Base-by-base conservation (phyloP, 176 grass and related monocot species). In the Cenchrus americanus region DNA sequence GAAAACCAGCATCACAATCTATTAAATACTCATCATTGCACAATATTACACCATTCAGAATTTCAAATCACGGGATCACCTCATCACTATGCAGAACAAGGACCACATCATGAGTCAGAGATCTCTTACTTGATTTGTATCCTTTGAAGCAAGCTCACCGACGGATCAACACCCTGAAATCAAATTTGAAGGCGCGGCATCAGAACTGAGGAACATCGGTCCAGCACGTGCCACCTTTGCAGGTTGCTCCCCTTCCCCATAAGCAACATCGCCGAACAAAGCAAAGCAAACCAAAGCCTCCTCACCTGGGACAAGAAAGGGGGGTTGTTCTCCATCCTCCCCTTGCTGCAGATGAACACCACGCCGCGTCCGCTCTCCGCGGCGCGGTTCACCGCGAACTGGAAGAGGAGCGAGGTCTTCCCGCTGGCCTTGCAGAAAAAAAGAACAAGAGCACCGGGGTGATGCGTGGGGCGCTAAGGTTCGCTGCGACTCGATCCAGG, bases 341-440 rank as follows among this genome's bases (percentile, higher is more conserved):
- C 76, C 83, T 92, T 90, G 79, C 85, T 89, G 87, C 93, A 98
- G 50, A 98, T 94, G 87, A 98, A 98, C 46, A 98, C 96, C 52
- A 92, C 93, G n/a, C 87, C 17, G 5, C 89, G 85, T 30, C 70
- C 80, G 32, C 85, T 92, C 83, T 93, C 85, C 73, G 9, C 58
- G 66, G 80, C 83, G 64, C 93, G 48, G 87, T 92, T 98, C 81
- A 93, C 91, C 17, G 93, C 87, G 78, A 94, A 98, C 83, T 95
- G 91, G 80, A 98, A 95, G 66, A 98, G 86, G 46, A 98, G 93
- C 64, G 91, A 98, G 48, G 91, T 95, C 79, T 98, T 98, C 43
- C 96, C 93, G 70, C 91, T 98, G 89, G 60, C 70, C 48, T 75
- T 63, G 54, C 70, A 68, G 43, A 22, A 75, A 64, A 75, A 64